A percentile compares a stretch with the other conserved stretches of the same genome.
These are phyloP conservation scores for Sporothrix pseudoabietina DNA, from an alignment of 2,329 filamentous ascomycete genomes.

Conservation along the genomic window DNA sequence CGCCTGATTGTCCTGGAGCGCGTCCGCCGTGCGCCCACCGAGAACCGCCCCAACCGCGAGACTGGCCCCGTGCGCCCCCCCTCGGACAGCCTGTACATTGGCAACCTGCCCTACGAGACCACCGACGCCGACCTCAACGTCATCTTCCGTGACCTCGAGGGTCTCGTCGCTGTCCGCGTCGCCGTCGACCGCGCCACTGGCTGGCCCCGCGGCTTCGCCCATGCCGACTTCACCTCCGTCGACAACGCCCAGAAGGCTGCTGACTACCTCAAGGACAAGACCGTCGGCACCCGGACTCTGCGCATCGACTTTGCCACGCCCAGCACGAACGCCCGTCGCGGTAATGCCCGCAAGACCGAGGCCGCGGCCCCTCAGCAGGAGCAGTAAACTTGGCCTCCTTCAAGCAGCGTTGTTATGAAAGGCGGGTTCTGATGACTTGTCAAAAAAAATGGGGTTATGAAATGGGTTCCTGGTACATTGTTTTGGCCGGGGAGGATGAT, in stretches of 20 bases:
- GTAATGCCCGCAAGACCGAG: neutral
- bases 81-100: constrained; percentile 65
- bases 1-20: constrained; percentile 38
- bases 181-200: constrained; percentile 81
- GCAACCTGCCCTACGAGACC: constrained; percentile 85
- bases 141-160: constrained; percentile 69
- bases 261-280: constrained; percentile 57
- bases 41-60: neutral
- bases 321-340: neutral
- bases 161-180: constrained; percentile 75
- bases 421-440: neutral
- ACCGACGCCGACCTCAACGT: constrained; percentile 80
- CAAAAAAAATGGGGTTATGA: neutral
- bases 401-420: neutral
- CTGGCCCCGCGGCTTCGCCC: constrained; percentile 79
- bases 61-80: constrained; percentile 31
- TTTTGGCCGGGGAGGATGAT: neutral
- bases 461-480: neutral
- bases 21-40: constrained; percentile 28
- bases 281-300: constrained; percentile 67
- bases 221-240: constrained; percentile 74
- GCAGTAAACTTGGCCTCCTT: too few relatives aligned
- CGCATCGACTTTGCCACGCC: constrained; percentile 59
- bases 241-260: constrained; percentile 64
- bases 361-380: neutral